Base-by-base conservation (phyloP, 352 stramenopile species). In the Phytophthora syringae region DNA sequence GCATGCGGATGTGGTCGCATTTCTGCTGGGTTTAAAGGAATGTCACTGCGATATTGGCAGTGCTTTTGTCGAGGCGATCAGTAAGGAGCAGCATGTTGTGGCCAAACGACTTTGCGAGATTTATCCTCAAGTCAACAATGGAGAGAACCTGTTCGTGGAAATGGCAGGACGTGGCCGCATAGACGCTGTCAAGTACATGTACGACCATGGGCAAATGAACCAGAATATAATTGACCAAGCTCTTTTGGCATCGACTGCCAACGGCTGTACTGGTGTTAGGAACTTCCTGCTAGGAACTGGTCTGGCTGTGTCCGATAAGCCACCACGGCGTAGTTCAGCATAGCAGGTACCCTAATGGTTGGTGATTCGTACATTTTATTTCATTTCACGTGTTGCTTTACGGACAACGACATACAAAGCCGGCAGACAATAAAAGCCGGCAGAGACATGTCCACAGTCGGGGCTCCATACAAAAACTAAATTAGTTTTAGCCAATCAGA, bases 131-230 rank as follows among this genome's bases (percentile, higher is more conserved):
- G 36, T 27, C 9, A 28, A 32, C 24, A n/a, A n/a, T 3, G 40
- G 25, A 15, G 13, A 45, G 1, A 45, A 37, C 4, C 11, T 60
- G 53, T 25, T 52, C 13, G 11, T 32, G 20, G 25, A 49, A 7
- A 40, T 60, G 22, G 53, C 53, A 11, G 39, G 40, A 5, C 28
- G 42, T 36, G 42, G 53, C 36, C 12, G 25, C 18, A 45, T 42
- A 9, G 42, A 52, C 2, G 28, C 42, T 21, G 42, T 60, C n/a
- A 60, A 43, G 20, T 60, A 60, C 20, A 34, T 52, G 39, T 60
- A 27, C 27, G 27, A 47, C 6, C 10, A 22, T 12, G 52, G 52
- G 4, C 20, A 51, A 18, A 7, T 22, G n/a, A 30, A 21, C 24
- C 34, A 42, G 34, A 20, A 42, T 42, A 9, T 7, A 42, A 3